Percentiles rank a stretch among this genome's conserved stretches.
Evolutionary conservation across 495 filamentous ascomycete genomes (phyloP).

Genomic region (Patellaria atrata): DNA sequence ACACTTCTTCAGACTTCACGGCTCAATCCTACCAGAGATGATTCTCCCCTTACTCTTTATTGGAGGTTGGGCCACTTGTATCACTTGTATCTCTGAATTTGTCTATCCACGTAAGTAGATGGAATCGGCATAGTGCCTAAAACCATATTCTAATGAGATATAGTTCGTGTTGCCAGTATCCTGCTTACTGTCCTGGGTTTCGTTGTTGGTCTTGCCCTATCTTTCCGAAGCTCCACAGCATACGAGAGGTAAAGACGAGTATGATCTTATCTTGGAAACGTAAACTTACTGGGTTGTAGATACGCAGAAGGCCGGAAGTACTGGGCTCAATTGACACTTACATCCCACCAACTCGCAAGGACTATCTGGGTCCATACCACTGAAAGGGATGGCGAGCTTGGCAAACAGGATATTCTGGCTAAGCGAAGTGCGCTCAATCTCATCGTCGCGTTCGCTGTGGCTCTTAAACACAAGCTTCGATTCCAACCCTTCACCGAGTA

Average conservation of each 20-base stretch:
- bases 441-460: slow-evolving; percentile 58
- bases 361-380: slow-evolving; percentile 63
- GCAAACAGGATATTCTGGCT: slow-evolving; percentile 54
- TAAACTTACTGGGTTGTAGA: no score
- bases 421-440: slow-evolving; percentile 72
- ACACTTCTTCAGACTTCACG: slow-evolving; percentile 15
- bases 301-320: slow-evolving; percentile 62
- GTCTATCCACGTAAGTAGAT: slow-evolving; percentile 34
- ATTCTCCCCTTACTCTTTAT: slow-evolving; percentile 57
- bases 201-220: slow-evolving; percentile 70
- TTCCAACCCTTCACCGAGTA: slow-evolving; percentile 77
- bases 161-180: slow-evolving; percentile 48
- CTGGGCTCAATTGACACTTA: slow-evolving; percentile 60
- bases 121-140: not conserved
- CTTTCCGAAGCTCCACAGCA: slow-evolving; percentile 70
- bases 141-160: not conserved
- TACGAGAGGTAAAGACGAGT: no score
- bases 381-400: slow-evolving; percentile 47
- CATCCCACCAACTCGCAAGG: slow-evolving; percentile 58
- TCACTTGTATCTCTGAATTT: slow-evolving; percentile 47
- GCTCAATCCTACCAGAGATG: slow-evolving; percentile 23
- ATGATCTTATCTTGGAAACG: no score
- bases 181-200: slow-evolving; percentile 80
- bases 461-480: slow-evolving; percentile 75
- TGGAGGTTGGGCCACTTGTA: slow-evolving; percentile 50